Evolutionary conservation across 345 rosid genomes (phyloP), one percentile per base, ranked within the genome.

Genomic region (Brassica nigra): DNA sequence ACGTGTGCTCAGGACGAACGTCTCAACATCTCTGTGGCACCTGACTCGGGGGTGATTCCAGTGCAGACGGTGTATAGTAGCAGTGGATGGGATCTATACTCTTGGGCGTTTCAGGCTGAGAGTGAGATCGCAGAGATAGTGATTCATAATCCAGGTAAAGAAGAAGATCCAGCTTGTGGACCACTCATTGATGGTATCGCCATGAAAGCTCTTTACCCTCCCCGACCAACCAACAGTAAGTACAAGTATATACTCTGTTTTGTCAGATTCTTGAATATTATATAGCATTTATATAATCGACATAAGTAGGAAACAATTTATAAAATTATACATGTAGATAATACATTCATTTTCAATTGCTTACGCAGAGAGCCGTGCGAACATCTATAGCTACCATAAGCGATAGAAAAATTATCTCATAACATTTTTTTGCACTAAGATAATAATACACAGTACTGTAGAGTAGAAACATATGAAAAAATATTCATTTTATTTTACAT

Each of bases 111-210:
- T 66, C 84, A 81, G 23, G 90, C 97, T 2, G 84, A 81, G 54
- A 67, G 27, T 2, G 80, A 82, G 8, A 68, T 75, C 8, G 80
- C 86, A 0, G 90, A 85, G 73, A 65, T 92, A 1, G 80, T 87
- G 34, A 86, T 95, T 62, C 99, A 91, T 70, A 90, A 95, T 66
- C 97, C 97, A 0, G 97, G 97, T 0, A 83, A 81, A 3, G 97
- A 90, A 62, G 97, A 92, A 71, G 97, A 91, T 69, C 90, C 95
- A 2, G 95, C 97, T 47, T 95, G 97, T 63, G 97, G 97, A 5
- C 97, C 99, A 0, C 89, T 92, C 14, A 83, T 95, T n/a, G 97
- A 95, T 71, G 89, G 90, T 20, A 81, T 91, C 5, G 94, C 94
- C 0, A 80, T 95, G 62, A 90, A 84, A 85, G 78, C 84, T 33